phyloP scores from a whole-genome alignment of 306 rosid species.

The Cyclanthera cordifolia region DNA sequence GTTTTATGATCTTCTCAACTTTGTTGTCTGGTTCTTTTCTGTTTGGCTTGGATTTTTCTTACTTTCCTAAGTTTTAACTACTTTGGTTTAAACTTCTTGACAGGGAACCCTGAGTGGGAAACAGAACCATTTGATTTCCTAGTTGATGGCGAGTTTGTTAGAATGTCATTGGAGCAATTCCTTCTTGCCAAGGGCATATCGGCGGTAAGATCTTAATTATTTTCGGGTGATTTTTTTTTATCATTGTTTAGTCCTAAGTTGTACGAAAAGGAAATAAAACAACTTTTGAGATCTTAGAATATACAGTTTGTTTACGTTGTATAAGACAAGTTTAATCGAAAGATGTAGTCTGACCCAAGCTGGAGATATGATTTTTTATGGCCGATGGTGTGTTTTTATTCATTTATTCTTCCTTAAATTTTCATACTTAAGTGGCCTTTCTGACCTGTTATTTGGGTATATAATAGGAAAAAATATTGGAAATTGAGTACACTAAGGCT shows the following conservation, averaged over 20 bases:
- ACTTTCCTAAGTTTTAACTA: neutral
- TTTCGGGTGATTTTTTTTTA: neutral
- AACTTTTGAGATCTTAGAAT: neutral
- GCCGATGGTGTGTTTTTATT: neutral
- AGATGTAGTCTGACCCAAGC: neutral
- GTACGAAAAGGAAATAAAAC: neutral
- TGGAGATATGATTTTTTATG: neutral
- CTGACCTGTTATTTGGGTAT: slow-evolving; percentile 6
- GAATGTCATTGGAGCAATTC: slow-evolving; percentile 76
- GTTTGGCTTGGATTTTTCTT: neutral
- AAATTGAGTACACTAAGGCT: slow-evolving; percentile 60
- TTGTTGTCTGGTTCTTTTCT: neutral
- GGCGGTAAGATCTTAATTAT: slow-evolving; percentile 32
- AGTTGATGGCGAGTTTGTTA: slow-evolving; percentile 71
- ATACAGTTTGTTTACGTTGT: neutral
- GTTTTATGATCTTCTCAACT: neutral
- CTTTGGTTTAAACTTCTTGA: slow-evolving; percentile 2
- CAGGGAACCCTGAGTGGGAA: slow-evolving; percentile 46
- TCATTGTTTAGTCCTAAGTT: neutral
- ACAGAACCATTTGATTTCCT: slow-evolving; percentile 74
- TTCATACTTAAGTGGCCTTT: neutral
- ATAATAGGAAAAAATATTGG: slow-evolving; percentile 64
- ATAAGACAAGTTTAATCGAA: neutral
- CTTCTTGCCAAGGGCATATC: slow-evolving; percentile 77
- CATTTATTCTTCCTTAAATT: too few relatives aligned